Evolutionary conservation across 108 stramenopile genomes (phyloP).

Genomic region (Cyclotella cryptica): DNA sequence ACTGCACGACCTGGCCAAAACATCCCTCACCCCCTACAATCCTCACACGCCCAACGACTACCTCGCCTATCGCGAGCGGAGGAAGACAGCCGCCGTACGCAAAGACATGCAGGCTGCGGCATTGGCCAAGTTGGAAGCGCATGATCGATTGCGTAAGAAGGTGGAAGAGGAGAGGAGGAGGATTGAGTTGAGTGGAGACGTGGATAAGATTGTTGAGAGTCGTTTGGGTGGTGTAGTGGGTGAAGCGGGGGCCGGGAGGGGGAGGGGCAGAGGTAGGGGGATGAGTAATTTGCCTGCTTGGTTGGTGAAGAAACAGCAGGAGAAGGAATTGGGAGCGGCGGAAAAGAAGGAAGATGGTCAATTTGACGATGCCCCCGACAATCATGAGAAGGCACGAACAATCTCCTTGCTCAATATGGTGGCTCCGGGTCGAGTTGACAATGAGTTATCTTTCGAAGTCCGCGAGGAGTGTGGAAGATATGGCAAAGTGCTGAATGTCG

Average conservation of each 20-base stretch:
- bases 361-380: slow-evolving; percentile 3
- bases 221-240: slow-evolving; percentile 25
- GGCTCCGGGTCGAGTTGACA: slow-evolving; percentile 35
- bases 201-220: slow-evolving; percentile 48
- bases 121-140: slow-evolving; percentile 61
- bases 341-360: neutral
- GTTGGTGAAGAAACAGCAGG: slow-evolving; percentile 78
- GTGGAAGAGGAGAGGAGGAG: slow-evolving; percentile 69
- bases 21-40: slow-evolving; percentile 62
- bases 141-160: slow-evolving; percentile 58
- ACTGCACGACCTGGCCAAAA: slow-evolving; percentile 44
- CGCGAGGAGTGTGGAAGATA: slow-evolving; percentile 36
- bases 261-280: slow-evolving; percentile 74
- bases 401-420: slow-evolving; percentile 28
- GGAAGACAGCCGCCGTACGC: slow-evolving; percentile 53
- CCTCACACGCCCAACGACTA: slow-evolving; percentile 86
- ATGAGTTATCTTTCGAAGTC: slow-evolving; percentile 28
- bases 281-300: slow-evolving; percentile 86
- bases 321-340: slow-evolving; percentile 24
- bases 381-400: neutral
- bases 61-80: slow-evolving; percentile 76
- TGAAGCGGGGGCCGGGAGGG: slow-evolving; percentile 41
- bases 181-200: slow-evolving; percentile 47
- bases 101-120: slow-evolving; percentile 54
- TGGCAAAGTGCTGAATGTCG: slow-evolving; percentile 24